Conservation (phyloP, 495 filamentous ascomycete genomes). For the Penicillium simplicissimum region DNA sequence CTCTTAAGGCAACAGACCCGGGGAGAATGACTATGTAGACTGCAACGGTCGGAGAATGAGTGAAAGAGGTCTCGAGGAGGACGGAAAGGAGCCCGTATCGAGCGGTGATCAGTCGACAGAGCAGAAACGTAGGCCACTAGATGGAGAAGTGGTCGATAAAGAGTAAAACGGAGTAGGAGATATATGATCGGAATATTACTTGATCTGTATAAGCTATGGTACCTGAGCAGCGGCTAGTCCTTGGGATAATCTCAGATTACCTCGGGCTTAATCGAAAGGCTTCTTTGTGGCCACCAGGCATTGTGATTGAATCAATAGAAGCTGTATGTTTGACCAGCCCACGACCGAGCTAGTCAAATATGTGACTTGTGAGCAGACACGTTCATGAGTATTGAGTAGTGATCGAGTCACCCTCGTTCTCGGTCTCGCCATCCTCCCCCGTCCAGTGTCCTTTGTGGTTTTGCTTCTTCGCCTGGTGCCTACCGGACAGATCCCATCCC, state of each 20-base stretch:
- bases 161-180: background rate
- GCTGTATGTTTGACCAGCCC: background rate
- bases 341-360: background rate
- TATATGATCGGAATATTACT: background rate
- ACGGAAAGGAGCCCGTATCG: background rate
- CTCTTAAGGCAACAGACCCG: constrained; percentile 6
- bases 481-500: constrained; percentile 4
- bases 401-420: background rate
- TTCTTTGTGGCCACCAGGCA: background rate
- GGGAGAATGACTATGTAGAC: background rate
- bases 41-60: constrained; percentile 1
- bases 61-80: background rate
- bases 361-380: background rate
- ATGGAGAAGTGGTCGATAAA: background rate
- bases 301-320: background rate
- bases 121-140: background rate
- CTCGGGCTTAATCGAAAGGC: background rate
- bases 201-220: background rate
- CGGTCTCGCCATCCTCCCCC: background rate
- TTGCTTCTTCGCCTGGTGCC: background rate
- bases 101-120: background rate
- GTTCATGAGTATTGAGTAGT: background rate
- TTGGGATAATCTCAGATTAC: background rate
- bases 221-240: background rate
- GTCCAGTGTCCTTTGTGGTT: background rate